Base-by-base conservation (phyloP, 1,284 basidiomycete species). In the Puccinia brachypodii region DNA sequence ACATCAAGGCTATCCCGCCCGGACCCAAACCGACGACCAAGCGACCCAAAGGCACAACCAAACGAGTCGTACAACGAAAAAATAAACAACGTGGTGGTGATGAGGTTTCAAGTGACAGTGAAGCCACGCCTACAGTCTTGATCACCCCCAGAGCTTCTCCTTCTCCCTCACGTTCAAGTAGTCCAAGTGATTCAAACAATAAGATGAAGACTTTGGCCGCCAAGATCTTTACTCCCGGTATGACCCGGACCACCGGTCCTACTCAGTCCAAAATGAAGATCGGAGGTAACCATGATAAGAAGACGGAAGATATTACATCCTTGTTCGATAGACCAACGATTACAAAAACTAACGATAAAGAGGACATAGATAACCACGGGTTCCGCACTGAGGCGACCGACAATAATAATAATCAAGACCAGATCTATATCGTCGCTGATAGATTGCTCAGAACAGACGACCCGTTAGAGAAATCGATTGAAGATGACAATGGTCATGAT, bases 371-470 rank as follows among this genome's bases (percentile, higher is more conserved):
- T 50, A 9, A 50, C 22, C 47, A 50, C 47, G 47, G 11, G 47
- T 9, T 50, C 47, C 9, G 11, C 22, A 22, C 9, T 50, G 11
- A 9, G 22, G 47, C 47, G 11, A 50, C 47, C 28, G 22, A 7
- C 31, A 36, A 68, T 22, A 4, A 38, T n/a, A 8, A 22, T 13
- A 31, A 36, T 68, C n/a, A 80, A 60, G 50, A 80, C 22, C 47
- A 80, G 56, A 60, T 80, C 22, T 80, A 80, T 31, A 60, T 80
- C 71, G 69, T 80, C 71, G 64, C 78, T 6, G 78, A 80, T 73
- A 69, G 78, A 53, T 72, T 80, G 33, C 53, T 80, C 11, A 33
- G 44, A 22, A 28, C 72, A 14, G 53, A 53, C 3, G 76, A 80
- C 13, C 33, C 66, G 7, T 31, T 53, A 4, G 44, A 36, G 42